Evolutionary conservation across 1,284 basidiomycete species (phyloP).

Genomic region (Leucocoprinus gongylophorus): DNA sequence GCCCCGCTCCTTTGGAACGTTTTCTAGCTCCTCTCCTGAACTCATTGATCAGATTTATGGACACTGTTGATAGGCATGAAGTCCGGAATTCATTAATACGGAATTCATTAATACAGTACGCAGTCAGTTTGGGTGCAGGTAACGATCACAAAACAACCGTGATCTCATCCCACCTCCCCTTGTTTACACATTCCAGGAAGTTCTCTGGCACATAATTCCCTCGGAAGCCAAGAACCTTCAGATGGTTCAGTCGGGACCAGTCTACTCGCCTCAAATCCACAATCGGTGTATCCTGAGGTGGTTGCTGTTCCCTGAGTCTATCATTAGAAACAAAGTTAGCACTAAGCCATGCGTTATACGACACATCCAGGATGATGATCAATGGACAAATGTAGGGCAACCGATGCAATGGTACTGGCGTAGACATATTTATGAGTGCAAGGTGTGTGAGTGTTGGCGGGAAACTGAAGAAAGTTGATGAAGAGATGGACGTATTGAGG

Average conservation of each 20-base stretch:
- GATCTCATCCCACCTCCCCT: conserved; percentile 57
- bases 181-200: conserved; percentile 42
- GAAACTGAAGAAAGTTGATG: conserved; percentile 38
- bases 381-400: conserved; percentile 55
- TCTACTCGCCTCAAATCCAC: conserved; percentile 42
- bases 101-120: not conserved
- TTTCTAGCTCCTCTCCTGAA: no score
- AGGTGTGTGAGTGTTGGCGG: conserved; percentile 55
- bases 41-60: no score
- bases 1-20: no score
- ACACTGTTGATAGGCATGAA: no score
- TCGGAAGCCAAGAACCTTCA: conserved; percentile 49
- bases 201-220: conserved; percentile 39
- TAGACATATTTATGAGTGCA: conserved; percentile 46
- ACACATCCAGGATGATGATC: conserved; percentile 56
- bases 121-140: not conserved
- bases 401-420: conserved; percentile 46
- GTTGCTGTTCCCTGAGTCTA: conserved; percentile 21
- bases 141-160: conserved; percentile 35
- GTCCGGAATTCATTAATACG: not conserved
- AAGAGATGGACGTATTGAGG: conserved; percentile 36
- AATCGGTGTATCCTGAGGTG: conserved; percentile 18
- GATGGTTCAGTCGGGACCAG: conserved; percentile 46
- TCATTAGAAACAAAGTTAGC: conserved; percentile 12
- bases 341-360: conserved; percentile 57